Evolutionary conservation across 495 filamentous ascomycete species (phyloP).

Genomic region (Talaromyces thailandensis): DNA sequence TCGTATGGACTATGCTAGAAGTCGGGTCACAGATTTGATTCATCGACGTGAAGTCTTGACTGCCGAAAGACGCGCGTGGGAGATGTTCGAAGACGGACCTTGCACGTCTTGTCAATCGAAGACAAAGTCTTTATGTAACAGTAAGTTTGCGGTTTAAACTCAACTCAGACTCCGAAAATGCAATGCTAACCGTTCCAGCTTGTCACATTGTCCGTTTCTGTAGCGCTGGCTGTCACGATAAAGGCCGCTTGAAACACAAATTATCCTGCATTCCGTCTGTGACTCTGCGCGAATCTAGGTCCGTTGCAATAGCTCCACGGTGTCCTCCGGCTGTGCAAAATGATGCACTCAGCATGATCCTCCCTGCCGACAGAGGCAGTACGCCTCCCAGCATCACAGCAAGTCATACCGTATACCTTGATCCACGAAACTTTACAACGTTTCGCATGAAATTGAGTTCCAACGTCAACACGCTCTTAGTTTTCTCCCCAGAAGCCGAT

Average conservation of each 20-base stretch:
- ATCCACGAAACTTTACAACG: conserved; percentile 25
- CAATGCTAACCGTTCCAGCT: conserved; percentile 6
- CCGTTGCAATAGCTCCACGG: conserved; percentile 18
- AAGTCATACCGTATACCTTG: conserved; percentile 21
- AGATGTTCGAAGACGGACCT: conserved; percentile 12
- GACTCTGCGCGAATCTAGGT: conserved; percentile 22
- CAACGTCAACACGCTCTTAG: conserved; percentile 18
- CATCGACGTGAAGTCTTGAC: conserved; percentile 17
- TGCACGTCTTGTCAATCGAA: conserved; percentile 14
- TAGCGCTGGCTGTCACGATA: conserved; percentile 18
- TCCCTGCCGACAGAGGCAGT: conserved; percentile 6
- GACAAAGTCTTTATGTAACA: conserved; percentile 18
- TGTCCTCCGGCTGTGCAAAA: conserved; percentile 16
- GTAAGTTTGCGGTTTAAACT: conserved; percentile 10
- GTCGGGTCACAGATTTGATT: conserved; percentile 17
- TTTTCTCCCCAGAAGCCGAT: conserved; percentile 21
- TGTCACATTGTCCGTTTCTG: conserved; percentile 25
- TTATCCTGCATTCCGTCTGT: conserved; percentile 20
- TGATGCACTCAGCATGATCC: conserved; percentile 19
- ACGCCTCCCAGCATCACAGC: conserved; percentile 14
- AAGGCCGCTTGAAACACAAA: conserved; percentile 7
- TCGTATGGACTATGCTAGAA: conserved; percentile 18
- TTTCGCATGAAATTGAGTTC: conserved; percentile 24
- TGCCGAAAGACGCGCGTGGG: conserved; percentile 19
- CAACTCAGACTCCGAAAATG: too few relatives aligned